These are phyloP conservation scores for Lentinula boryana DNA, from an alignment of 768 basidiomycete genomes.

Conservation along the genomic window DNA sequence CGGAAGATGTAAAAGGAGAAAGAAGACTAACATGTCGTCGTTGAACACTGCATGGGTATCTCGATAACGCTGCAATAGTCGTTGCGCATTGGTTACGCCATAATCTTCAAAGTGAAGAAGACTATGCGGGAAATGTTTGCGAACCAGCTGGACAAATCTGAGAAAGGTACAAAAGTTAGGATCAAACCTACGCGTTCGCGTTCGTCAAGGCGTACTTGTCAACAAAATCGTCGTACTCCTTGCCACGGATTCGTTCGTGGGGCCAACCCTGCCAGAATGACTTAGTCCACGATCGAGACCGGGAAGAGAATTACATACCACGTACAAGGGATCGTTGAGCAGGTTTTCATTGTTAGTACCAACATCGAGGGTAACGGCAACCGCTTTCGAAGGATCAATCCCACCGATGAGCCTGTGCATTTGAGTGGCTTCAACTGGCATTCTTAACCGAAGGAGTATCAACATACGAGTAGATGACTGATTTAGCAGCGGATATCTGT, in stretches of 20 bases:
- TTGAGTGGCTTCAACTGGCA: neutral
- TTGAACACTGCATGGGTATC: slow-evolving; percentile 71
- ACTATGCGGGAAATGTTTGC: slow-evolving; percentile 60
- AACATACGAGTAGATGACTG: slow-evolving; percentile 65
- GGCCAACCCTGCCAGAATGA: slow-evolving; percentile 55
- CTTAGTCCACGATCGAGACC: neutral
- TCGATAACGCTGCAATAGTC: slow-evolving; percentile 56
- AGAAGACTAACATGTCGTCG: slow-evolving; percentile 63
- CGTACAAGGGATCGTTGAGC: slow-evolving; percentile 58
- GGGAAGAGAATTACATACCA: slow-evolving; percentile 36
- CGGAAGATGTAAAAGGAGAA: neutral
- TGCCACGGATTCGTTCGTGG: slow-evolving; percentile 61
- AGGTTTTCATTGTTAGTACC: slow-evolving; percentile 69
- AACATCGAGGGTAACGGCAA: slow-evolving; percentile 65
- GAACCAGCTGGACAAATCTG: slow-evolving; percentile 72
- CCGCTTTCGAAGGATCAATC: slow-evolving; percentile 51
- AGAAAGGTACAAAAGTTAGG: neutral
- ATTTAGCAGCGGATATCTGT: slow-evolving; percentile 73
- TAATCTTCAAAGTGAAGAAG: slow-evolving; percentile 86
- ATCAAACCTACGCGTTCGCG: no score
- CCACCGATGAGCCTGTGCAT: slow-evolving; percentile 52
- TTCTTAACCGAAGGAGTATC: neutral
- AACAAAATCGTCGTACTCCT: slow-evolving; percentile 71
- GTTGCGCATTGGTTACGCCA: slow-evolving; percentile 70
- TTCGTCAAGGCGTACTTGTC: slow-evolving; percentile 45